A percentile compares a stretch with the other conserved stretches of the same genome.
phyloP scores from a whole-genome alignment of 179 eudicot species.

The Spinacia oleracea region DNA sequence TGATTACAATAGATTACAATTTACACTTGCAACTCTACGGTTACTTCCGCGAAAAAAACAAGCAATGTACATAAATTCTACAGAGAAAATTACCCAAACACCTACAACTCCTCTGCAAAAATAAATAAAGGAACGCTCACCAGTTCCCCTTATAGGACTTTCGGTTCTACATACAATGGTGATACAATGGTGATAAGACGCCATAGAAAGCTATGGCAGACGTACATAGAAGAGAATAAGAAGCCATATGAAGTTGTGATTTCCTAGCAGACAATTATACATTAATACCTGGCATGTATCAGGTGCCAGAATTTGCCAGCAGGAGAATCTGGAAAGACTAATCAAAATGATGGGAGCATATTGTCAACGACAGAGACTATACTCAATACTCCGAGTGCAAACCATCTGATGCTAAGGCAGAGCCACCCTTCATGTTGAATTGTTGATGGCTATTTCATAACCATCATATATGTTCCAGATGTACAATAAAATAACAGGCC shows the following conservation, averaged over 20 bases:
- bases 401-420: constrained; percentile 21
- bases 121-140: background rate
- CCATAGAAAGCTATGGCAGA: constrained; percentile 4
- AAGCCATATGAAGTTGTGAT: constrained; percentile 12
- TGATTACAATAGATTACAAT: constrained; percentile 12
- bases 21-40: constrained; percentile 19
- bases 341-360: background rate
- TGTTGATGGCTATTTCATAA: constrained; percentile 15
- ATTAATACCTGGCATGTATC: constrained; percentile 26
- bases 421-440: constrained; percentile 21
- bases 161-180: constrained; percentile 4
- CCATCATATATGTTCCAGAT: constrained; percentile 11
- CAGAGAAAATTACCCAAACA: background rate
- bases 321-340: constrained; percentile 2
- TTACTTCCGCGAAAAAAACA: constrained; percentile 17
- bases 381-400: constrained; percentile 1
- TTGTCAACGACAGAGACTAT: constrained; percentile 9
- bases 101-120: background rate
- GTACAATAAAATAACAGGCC: constrained; percentile 6
- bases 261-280: constrained; percentile 18
- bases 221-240: constrained; percentile 2
- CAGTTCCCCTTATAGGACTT: constrained; percentile 12
- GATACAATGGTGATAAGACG: background rate
- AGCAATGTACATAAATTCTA: constrained; percentile 28
- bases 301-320: constrained; percentile 29